Base-by-base conservation (phyloP, 129 eudicot genomes). In the Helianthus tuberosus region DNA sequence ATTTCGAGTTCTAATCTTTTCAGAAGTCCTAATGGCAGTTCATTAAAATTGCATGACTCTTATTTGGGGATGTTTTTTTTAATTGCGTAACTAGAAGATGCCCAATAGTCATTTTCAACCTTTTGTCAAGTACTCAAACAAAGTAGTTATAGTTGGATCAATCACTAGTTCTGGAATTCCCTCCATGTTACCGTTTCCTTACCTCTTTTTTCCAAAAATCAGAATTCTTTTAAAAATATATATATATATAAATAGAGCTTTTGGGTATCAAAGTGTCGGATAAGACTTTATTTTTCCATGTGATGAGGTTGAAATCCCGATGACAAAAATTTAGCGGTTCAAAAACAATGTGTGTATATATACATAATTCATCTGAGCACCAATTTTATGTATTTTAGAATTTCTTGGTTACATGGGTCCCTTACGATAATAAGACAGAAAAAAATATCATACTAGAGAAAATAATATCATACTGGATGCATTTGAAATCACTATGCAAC, bases 111-210 rank as follows among this genome's bases (percentile, higher is more conserved):
- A 75, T 52, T 85, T 70, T 79, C 82, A 66, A 47, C 44, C 70
- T 79, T 74, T 74, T 61, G n/a, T 12, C 66, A 75, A 71, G 64
- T 75, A 68, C 23, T 29, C 35, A 63, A 79, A 72, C 66, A 54
- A 62, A 61, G 62, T 74, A 70, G 68, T 67, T 80, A 66, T 80
- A 68, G 79, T 80, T 86, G 91, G 91, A 76, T 79, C 81, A 29
- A 25, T 65, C 83, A 76, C 54, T 62, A 68, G 74, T n/a, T 66
- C 3, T 68, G 69, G 16, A 71, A 73, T 81, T 55, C 75, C 77
- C 32, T 52, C 64, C 68, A 29, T 72, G 75, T 38, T 77, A 66
- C 78, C 70, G 64, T 79, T 62, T 66, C 8, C 23, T 20, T 38
- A 49, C 49, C 51, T 35, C 4, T 74, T n/a, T n/a, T 60, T 14